These are phyloP conservation scores for Fraxinus floribunda DNA, from an alignment of 305 asterid species.

Conservation along the genomic window DNA sequence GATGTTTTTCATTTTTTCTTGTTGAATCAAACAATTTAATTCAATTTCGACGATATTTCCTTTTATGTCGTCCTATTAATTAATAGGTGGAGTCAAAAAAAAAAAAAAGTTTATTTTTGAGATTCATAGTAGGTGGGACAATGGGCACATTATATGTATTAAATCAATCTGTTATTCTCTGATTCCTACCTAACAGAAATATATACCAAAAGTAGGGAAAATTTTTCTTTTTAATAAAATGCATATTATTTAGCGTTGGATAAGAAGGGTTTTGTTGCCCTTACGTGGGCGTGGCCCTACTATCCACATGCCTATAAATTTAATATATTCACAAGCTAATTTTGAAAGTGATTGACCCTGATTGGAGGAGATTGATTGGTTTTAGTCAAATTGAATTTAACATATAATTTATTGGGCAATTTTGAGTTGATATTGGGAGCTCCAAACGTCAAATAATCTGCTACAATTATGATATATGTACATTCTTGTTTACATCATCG, in stretches of 20 bases:
- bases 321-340: background rate
- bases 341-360: background rate
- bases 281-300: background rate
- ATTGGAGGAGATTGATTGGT: background rate
- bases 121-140: background rate
- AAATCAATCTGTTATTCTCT: background rate
- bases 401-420: background rate
- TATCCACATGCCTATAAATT: background rate
- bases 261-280: background rate
- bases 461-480: too few species aligned
- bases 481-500: too few species aligned
- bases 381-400: background rate
- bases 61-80: background rate
- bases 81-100: background rate
- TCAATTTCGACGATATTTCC: background rate
- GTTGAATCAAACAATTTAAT: background rate
- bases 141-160: background rate
- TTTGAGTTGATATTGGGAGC: background rate
- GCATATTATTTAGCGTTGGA: background rate
- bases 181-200: background rate
- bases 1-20: too few species aligned
- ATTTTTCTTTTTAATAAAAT: background rate
- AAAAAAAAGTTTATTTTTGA: background rate
- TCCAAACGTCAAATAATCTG: background rate
- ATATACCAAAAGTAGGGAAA: background rate